Conservation (phyloP, 1,284 basidiomycete species). For the Fomitiporia mediterranea region DNA sequence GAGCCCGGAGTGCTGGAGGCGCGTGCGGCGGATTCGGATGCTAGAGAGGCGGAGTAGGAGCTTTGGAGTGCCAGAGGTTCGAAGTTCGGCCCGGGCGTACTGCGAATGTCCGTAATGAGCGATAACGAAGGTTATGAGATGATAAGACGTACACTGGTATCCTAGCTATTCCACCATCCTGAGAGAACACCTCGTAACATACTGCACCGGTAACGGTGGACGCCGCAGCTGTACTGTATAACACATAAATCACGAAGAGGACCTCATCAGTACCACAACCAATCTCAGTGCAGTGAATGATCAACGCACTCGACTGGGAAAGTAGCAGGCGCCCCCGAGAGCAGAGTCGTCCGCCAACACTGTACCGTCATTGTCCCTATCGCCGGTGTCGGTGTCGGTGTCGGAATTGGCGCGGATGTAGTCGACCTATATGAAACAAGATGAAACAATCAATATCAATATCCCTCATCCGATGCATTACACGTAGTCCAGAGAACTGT, state of each 20-base stretch:
- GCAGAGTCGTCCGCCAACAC: slow-evolving; percentile 8
- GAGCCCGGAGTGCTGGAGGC: neutral
- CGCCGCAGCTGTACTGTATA: neutral
- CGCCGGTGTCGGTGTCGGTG: neutral
- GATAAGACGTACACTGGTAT: slow-evolving; percentile 15
- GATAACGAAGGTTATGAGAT: neutral
- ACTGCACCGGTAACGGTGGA: slow-evolving; percentile 7
- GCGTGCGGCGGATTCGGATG: neutral
- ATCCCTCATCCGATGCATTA: neutral
- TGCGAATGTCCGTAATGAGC: neutral
- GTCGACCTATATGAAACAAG: neutral
- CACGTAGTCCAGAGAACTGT: neutral
- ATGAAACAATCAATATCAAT: neutral
- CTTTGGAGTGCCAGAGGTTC: neutral
- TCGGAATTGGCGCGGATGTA: neutral
- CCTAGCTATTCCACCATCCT: slow-evolving; percentile 7
- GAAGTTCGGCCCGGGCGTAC: neutral
- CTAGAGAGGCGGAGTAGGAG: neutral
- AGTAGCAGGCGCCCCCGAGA: slow-evolving; percentile 1
- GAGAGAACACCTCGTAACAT: slow-evolving; percentile 13
- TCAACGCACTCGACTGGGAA: slow-evolving; percentile 12
- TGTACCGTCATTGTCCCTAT: slow-evolving; percentile 9
- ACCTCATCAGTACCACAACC: neutral
- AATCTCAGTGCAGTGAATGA: neutral
- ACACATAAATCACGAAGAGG: neutral